Conservation (phyloP, 1,284 basidiomycete species). For the Polyporus tsugae region DNA sequence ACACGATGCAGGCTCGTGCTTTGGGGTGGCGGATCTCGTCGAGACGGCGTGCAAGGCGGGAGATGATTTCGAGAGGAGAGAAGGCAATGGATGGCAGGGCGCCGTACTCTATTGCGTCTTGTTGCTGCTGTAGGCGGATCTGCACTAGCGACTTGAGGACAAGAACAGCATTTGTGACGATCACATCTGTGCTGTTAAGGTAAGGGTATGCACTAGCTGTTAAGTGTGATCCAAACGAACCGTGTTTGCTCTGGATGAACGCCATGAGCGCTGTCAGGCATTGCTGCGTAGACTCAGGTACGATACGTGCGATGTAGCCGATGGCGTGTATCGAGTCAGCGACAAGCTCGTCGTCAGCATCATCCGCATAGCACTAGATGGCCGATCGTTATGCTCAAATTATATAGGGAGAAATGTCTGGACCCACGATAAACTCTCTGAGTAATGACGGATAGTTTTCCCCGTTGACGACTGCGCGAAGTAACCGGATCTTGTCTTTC, state of each 20-base stretch:
- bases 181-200: conserved; percentile 55
- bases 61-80: conserved; percentile 73
- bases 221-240: conserved; percentile 47
- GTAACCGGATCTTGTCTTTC: conserved; percentile 75
- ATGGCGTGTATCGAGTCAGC: conserved; percentile 80
- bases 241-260: conserved; percentile 80
- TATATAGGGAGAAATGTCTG: not conserved
- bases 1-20: conserved; percentile 86
- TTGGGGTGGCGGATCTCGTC: conserved; percentile 81
- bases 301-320: conserved; percentile 73
- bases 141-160: conserved; percentile 88
- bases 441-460: conserved; percentile 78
- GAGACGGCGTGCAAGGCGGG: conserved; percentile 75
- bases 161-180: conserved; percentile 82
- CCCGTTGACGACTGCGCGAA: conserved; percentile 67
- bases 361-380: conserved; percentile 77
- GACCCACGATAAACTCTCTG: conserved; percentile 81
- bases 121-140: conserved; percentile 56
- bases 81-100: conserved; percentile 43
- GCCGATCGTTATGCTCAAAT: not conserved
- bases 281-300: conserved; percentile 73
- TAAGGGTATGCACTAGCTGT: not conserved
- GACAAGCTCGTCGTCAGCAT: conserved; percentile 75
- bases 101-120: conserved; percentile 30
- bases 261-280: conserved; percentile 80